Percentiles rank a stretch among this genome's conserved stretches.
These are phyloP conservation scores for Podila epicladia DNA, from an alignment of 192 early-diverging fungal genomes.

Conservation along the genomic window DNA sequence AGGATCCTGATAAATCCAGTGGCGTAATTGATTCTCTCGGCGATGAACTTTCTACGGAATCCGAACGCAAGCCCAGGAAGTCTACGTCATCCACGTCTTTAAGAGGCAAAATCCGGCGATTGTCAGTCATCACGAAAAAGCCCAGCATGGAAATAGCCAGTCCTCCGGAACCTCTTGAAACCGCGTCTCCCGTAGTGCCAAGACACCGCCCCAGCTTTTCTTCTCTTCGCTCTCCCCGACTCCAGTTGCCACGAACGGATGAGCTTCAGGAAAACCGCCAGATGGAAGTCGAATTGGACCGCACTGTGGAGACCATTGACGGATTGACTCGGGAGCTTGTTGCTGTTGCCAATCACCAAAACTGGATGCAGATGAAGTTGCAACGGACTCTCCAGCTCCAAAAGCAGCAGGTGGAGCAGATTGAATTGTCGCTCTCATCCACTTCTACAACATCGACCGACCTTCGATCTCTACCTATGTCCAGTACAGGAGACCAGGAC, in stretches of 20 bases:
- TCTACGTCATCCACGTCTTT: too few species aligned
- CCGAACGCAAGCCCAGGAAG: too few species aligned
- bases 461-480: neutral
- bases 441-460: neutral
- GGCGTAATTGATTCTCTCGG: neutral
- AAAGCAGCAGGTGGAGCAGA: constrained; percentile 36
- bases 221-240: too few species aligned
- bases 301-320: constrained; percentile 40
- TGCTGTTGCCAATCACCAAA: constrained; percentile 43
- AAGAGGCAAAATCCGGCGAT: too few species aligned
- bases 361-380: constrained; percentile 41
- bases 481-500: neutral
- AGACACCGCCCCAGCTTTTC: too few species aligned
- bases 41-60: too few species aligned
- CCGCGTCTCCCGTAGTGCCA: too few species aligned
- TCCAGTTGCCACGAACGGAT: neutral
- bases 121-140: too few species aligned
- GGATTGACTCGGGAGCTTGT: constrained; percentile 34
- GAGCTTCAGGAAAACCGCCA: neutral
- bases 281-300: constrained; percentile 18
- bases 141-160: too few species aligned
- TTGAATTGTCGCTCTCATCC: constrained; percentile 19
- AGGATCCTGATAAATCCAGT: neutral
- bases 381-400: constrained; percentile 40
- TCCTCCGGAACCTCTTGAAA: too few species aligned